These are phyloP conservation scores for Candida chauliodis DNA, from an alignment of 805 yeast genomes.

Conservation along the genomic window DNA sequence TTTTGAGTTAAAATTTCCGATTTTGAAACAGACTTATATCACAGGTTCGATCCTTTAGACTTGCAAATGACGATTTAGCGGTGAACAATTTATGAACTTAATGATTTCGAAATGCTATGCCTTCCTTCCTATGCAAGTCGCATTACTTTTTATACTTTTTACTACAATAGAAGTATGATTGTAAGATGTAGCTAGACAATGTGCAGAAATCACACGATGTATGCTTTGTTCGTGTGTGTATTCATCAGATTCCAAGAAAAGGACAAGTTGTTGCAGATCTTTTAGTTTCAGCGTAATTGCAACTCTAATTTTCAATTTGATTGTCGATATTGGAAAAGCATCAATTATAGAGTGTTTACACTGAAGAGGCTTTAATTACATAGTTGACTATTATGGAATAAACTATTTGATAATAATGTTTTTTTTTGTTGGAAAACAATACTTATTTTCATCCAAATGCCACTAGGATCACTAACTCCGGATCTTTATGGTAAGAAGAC, in stretches of 20 bases:
- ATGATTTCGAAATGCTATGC: conserved; percentile 7
- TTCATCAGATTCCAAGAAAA: too few species aligned
- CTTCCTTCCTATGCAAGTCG: conserved; percentile 5
- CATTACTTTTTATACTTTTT: background rate
- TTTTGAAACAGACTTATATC: background rate
- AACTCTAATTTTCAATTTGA: too few species aligned
- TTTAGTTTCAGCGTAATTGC: too few species aligned
- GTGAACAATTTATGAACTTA: conserved; percentile 7
- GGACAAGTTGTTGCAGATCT: too few species aligned
- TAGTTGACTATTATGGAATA: background rate
- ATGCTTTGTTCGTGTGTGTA: too few species aligned
- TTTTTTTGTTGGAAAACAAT: background rate
- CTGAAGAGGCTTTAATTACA: too few species aligned
- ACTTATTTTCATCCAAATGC: conserved; percentile 1
- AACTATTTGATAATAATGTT: background rate
- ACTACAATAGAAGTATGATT: too few species aligned
- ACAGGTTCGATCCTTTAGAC: conserved; percentile 5
- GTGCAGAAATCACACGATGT: too few species aligned
- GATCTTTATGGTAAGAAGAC: conserved; percentile 38
- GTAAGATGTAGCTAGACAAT: too few species aligned
- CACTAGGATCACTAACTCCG: conserved; percentile 8
- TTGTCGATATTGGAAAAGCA: too few species aligned
- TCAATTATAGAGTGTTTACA: too few species aligned
- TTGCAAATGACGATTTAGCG: conserved; percentile 7
- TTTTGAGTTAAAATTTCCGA: background rate